Evolutionary conservation across 495 filamentous ascomycete species (phyloP), one percentile per base, ranked within the genome.

Genomic region (Haplographium delicatum): DNA sequence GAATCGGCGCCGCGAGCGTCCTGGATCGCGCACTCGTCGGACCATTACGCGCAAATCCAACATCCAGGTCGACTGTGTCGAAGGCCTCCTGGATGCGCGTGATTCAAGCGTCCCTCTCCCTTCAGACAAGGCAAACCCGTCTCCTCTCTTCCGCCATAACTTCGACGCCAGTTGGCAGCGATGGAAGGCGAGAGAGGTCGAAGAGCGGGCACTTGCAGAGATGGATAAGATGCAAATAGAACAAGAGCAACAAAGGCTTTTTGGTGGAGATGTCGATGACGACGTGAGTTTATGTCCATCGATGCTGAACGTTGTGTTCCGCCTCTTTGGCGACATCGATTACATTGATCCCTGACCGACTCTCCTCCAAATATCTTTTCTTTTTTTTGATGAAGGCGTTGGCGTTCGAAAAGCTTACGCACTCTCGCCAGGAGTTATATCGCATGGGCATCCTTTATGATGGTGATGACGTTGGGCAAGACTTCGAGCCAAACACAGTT

Each of bases 271-370:
- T 11, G 19, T 47, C 4, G 50, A 51, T 30, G 57, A 63, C 37
- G 60, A 63, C 54, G 53, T 60, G 51, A 60, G 57, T 60, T 42
- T 60, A 11, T 58, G 50, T 46, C 27, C 31, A 7, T 26, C 42
- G 23, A 63, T 63, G 60, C 48, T 60, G 23, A 24, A 47, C 19
- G 60, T 63, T 9, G 53, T 63, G 22, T 16, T 47, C 6, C 22
- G 11, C 11, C 51, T 63, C 16, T 63, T 57, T 20, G 60, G 60
- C 15, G 60, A 53, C 37, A 57, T 63, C 57, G 60, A 63, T 35
- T 63, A 63, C 34, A 53, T 54, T 41, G 60, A 63, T 56, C 60
- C 60, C 41, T 63, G 42, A 51, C 22, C 35, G 30, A 27, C 19
- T 35, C 54, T 43, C 57, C 24, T 47, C 38, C 20, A 27, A 26